Evolutionary conservation across 2,329 filamentous ascomycete species (phyloP), one percentile per base, ranked within the genome.

Genomic region (Colletotrichum euphorbiae): DNA sequence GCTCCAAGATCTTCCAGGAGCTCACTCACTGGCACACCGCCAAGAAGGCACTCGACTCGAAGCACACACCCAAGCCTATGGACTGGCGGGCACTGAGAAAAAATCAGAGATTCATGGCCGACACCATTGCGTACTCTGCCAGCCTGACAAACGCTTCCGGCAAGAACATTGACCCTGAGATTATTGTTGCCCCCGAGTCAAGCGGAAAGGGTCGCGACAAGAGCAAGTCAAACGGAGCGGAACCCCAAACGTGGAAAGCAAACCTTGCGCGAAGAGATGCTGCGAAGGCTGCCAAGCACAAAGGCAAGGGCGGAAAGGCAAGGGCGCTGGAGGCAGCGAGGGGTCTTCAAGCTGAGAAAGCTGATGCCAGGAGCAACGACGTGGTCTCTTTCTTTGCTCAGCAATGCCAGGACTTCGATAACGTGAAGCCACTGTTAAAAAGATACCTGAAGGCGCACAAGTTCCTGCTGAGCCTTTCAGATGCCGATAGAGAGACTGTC

Each of bases 51-150:
- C 71, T 89, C 3, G 82, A 85, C 28, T 71, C 75, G 2, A 84
- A 82, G 61, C 59, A 62, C 4, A 43, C 62, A 4, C 9, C 21
- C 6, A 71, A 73, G 36, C 50, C 40, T 4, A 74, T 71, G 13
- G 76, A 71, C 1, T 78, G 73, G 52, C 77, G 68, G 28, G 76
- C 81, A 6, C 77, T 76, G 59, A 83, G 80, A 69, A 80, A 80
- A 60, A 89, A 90, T 50, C 90, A 93, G 72, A 82, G 81, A 58
- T 89, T 88, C 73, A 91, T 92, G 86, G 84, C 85, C 1, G 89
- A 92, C 67, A 91, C 91, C 77, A 83, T 84, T 31, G 81, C 84
- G 1, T 94, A 93, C 74, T 89, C 91, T 2, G 89, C 89, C 12
- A 92, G 90, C 76, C 80, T 93, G 52, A 91, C 89, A 0, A 90